Conservation (phyloP, 768 basidiomycete genomes). For the Suillus paluster region DNA sequence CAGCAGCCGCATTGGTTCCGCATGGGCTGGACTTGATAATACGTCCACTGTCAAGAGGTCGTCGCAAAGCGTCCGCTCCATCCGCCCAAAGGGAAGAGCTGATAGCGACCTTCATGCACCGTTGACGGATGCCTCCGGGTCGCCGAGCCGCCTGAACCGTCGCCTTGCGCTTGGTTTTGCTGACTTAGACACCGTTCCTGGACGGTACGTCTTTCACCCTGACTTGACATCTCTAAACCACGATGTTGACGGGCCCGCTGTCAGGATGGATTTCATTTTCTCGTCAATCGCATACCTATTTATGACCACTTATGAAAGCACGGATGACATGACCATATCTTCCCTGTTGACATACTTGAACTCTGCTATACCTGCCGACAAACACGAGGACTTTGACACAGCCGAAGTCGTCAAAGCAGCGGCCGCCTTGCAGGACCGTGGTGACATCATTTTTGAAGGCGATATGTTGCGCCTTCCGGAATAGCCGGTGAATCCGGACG, state of each 20-base stretch:
- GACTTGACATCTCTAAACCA: slow-evolving; percentile 15
- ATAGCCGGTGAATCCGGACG: slow-evolving; percentile 11
- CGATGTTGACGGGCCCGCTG: background rate
- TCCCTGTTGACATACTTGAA: slow-evolving; percentile 73
- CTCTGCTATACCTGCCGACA: slow-evolving; percentile 75
- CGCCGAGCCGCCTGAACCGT: slow-evolving; percentile 27
- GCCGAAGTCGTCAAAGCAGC: slow-evolving; percentile 64
- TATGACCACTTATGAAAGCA: slow-evolving; percentile 64
- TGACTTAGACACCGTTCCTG: slow-evolving; percentile 61
- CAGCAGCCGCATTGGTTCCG: slow-evolving; percentile 11
- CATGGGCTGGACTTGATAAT: slow-evolving; percentile 18
- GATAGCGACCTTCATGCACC: slow-evolving; percentile 24
- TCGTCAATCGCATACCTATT: slow-evolving; percentile 68
- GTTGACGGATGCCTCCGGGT: slow-evolving; percentile 19
- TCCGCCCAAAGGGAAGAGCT: slow-evolving; percentile 31
- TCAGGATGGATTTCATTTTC: slow-evolving; percentile 62
- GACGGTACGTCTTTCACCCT: slow-evolving; percentile 52
- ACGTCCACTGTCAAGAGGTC: slow-evolving; percentile 26
- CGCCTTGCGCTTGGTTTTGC: slow-evolving; percentile 45
- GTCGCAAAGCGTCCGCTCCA: slow-evolving; percentile 24
- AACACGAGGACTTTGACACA: slow-evolving; percentile 83
- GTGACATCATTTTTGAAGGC: slow-evolving; percentile 54
- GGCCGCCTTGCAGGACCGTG: slow-evolving; percentile 49
- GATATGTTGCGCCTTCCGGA: slow-evolving; percentile 42
- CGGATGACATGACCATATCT: slow-evolving; percentile 74